Conservation (phyloP, 495 filamentous ascomycete genomes). For the Parmelia sp. region DNA sequence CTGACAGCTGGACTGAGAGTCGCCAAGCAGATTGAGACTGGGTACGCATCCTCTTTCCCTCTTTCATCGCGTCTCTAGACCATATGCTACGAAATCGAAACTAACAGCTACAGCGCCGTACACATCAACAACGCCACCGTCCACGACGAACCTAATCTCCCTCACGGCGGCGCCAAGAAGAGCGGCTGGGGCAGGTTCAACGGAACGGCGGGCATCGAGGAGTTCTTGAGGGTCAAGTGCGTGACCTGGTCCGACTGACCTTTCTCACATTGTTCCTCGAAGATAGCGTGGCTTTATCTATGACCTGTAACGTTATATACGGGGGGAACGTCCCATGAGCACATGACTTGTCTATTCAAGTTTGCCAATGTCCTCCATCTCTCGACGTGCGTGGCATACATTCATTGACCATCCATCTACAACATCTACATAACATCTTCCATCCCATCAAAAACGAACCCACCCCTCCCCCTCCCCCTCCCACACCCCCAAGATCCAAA, state of each 20-base stretch:
- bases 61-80: conserved; percentile 17
- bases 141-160: conserved; percentile 72
- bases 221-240: conserved; percentile 82
- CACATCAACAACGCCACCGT: conserved; percentile 84
- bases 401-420: too few relatives aligned
- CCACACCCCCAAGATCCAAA: too few relatives aligned
- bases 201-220: conserved; percentile 50
- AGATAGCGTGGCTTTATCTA: neutral
- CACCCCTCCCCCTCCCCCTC: too few relatives aligned
- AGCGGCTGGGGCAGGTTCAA: conserved; percentile 75
- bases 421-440: too few relatives aligned
- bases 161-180: conserved; percentile 81
- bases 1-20: conserved; percentile 43
- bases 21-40: conserved; percentile 45
- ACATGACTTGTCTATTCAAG: too few relatives aligned
- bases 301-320: neutral
- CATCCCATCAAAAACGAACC: too few relatives aligned
- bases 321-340: neutral
- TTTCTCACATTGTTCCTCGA: neutral
- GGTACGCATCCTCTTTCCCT: conserved; percentile 30
- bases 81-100: conserved; percentile 11
- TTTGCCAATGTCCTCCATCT: too few relatives aligned
- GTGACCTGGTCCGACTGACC: conserved; percentile 58
- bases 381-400: too few relatives aligned
- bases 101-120: conserved; percentile 44